Evolutionary conservation across 192 early-diverging fungal species (phyloP).

Genomic region (Linnemannia exigua): DNA sequence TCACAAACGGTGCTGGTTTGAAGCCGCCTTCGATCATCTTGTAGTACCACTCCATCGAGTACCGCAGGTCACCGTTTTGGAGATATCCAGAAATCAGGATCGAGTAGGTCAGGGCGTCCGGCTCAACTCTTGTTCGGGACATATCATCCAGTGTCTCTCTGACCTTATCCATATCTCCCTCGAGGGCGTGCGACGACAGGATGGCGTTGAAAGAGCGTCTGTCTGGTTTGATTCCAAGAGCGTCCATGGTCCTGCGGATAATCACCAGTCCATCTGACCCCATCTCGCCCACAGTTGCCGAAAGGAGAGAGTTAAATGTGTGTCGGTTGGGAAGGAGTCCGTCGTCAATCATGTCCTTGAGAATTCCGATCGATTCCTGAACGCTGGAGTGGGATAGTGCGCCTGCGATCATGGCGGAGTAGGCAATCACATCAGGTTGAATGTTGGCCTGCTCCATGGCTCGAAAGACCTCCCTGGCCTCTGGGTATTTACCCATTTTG

Average conservation of each 20-base stretch:
- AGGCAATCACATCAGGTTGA: constrained; percentile 50
- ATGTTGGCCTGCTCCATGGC: constrained; percentile 48
- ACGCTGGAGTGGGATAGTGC: constrained; percentile 23
- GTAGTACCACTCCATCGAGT: constrained; percentile 54
- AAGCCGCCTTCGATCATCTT: constrained; percentile 37
- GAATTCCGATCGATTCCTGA: constrained; percentile 38
- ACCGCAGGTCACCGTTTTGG: constrained; percentile 51
- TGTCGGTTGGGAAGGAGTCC: constrained; percentile 41
- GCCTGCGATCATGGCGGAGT: constrained; percentile 45
- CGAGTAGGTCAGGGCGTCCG: constrained; percentile 45
- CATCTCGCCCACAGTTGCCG: constrained; percentile 43
- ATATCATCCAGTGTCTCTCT: constrained; percentile 29
- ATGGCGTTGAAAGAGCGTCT: constrained; percentile 48
- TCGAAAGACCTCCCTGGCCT: constrained; percentile 40
- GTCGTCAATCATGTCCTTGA: constrained; percentile 42
- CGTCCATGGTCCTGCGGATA: constrained; percentile 43
- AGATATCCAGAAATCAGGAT: constrained; percentile 51
- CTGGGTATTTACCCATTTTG: constrained; percentile 47
- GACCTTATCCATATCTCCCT: constrained; percentile 49
- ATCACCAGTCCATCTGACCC: constrained; percentile 17
- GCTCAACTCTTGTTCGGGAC: constrained; percentile 19
- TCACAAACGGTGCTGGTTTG: constrained; percentile 19
- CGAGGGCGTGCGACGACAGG: constrained; percentile 37
- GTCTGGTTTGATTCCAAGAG: constrained; percentile 29
- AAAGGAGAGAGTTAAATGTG: constrained; percentile 49